phyloP scores from a whole-genome alignment of 129 eudicot species.

The Flaveria linearis region DNA sequence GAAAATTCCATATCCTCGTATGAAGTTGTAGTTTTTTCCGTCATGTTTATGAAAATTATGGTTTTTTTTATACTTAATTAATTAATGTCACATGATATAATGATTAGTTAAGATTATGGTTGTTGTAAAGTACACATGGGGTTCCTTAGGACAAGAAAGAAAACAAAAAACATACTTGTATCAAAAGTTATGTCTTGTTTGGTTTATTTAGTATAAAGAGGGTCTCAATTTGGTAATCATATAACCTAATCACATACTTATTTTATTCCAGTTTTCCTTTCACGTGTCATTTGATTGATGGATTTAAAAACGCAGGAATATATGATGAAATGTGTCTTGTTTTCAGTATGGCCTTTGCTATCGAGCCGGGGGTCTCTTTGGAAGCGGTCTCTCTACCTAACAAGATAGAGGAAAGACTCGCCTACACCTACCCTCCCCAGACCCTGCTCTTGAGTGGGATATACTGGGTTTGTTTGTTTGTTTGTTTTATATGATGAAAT shows the following conservation, averaged over 20 bases:
- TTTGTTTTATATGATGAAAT: background rate
- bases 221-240: constrained; percentile 4
- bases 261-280: constrained; percentile 1
- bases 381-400: no score
- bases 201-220: background rate
- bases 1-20: background rate
- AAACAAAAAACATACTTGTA: background rate
- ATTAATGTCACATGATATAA: constrained; percentile 3
- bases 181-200: constrained; percentile 18
- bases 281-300: constrained; percentile 8
- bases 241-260: background rate
- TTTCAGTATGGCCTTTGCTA: no score
- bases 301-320: no score
- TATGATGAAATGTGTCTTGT: no score
- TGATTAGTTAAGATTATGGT: background rate
- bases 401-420: no score
- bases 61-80: background rate
- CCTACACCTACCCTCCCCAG: no score
- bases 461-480: no score
- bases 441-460: no score
- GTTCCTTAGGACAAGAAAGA: background rate
- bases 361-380: no score
- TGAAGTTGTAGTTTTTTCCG: background rate
- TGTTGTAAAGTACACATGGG: constrained; percentile 9
- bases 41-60: background rate